Evolutionary conservation across 176 grass and related monocot genomes (phyloP).

Genomic region (Panicum miliaceum): DNA sequence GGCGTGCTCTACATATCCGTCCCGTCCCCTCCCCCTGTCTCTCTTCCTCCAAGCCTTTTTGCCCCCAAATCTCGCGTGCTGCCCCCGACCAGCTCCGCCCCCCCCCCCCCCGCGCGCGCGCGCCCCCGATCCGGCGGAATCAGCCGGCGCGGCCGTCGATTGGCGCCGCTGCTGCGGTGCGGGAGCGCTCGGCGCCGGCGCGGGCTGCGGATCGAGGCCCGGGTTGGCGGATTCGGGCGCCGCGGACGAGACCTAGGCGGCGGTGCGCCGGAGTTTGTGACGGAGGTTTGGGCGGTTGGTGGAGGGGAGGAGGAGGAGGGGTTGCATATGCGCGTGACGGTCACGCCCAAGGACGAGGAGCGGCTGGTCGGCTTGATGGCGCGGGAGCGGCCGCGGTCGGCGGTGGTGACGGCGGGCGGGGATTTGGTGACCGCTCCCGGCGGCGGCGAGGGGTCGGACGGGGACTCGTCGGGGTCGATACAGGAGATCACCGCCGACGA

Average conservation of each 20-base stretch:
- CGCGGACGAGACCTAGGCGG: slow-evolving; percentile 39
- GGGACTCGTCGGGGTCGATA: slow-evolving; percentile 71
- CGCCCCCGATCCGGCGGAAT: slow-evolving; percentile 40
- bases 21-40: not conserved
- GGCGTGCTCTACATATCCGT: not conserved
- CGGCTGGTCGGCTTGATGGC: slow-evolving; percentile 54
- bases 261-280: not conserved
- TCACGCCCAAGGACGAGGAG: slow-evolving; percentile 54
- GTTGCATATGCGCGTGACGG: slow-evolving; percentile 49
- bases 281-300: not conserved
- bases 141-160: not conserved
- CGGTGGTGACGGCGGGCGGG: slow-evolving; percentile 54
- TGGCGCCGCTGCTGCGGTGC: not conserved
- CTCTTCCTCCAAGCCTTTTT: not conserved
- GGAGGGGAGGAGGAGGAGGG: not conserved
- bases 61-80: slow-evolving; percentile 34
- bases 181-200: not conserved
- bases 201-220: slow-evolving; percentile 24
- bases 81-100: not conserved
- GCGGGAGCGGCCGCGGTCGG: slow-evolving; percentile 58
- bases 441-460: slow-evolving; percentile 51
- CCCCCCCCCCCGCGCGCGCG: not conserved
- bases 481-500: slow-evolving; percentile 75
- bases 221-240: slow-evolving; percentile 31
- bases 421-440: slow-evolving; percentile 28